These are phyloP conservation scores for Leucoagaricus sp. DNA, from an alignment of 1,284 basidiomycete species.

Conservation along the genomic window DNA sequence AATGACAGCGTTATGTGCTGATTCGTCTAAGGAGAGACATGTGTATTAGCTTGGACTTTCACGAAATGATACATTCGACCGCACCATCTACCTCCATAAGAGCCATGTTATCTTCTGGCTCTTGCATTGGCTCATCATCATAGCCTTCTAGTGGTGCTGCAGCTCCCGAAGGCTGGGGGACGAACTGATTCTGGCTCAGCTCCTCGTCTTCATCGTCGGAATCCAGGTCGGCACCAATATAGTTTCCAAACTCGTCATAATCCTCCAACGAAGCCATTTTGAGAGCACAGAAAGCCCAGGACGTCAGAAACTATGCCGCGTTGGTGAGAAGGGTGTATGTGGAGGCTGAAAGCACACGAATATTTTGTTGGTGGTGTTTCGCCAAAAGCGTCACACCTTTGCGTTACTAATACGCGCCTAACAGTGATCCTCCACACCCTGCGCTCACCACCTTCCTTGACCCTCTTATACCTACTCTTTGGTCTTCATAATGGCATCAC, in stretches of 20 bases:
- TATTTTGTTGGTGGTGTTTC: conserved; percentile 31
- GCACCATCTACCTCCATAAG: conserved; percentile 84
- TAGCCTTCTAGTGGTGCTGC: conserved; percentile 73
- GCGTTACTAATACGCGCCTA: conserved; percentile 8
- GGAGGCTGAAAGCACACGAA: conserved; percentile 24
- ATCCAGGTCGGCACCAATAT: conserved; percentile 91
- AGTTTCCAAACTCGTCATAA: conserved; percentile 94
- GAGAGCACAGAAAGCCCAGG: not conserved
- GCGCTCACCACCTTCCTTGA: not conserved
- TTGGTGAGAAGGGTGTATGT: not conserved
- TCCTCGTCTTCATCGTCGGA: conserved; percentile 79
- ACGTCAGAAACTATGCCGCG: not conserved
- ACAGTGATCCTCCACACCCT: not conserved
- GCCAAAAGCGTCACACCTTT: conserved; percentile 16
- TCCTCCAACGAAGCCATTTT: conserved; percentile 82
- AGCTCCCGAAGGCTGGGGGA: conserved; percentile 32
- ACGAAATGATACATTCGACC: conserved; percentile 25
- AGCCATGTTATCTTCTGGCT: conserved; percentile 52
- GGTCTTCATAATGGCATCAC: conserved; percentile 55
- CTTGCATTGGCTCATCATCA: conserved; percentile 63
- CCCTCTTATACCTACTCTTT: too few relatives aligned
- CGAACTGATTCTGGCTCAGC: conserved; percentile 50
- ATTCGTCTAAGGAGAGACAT: conserved; percentile 43
- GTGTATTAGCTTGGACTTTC: not conserved
- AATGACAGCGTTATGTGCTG: conserved; percentile 83